A percentile compares a stretch with the other conserved stretches of the same genome.
Evolutionary conservation across 352 stramenopile genomes (phyloP).

Genomic region (Pythium aphanidermatum): DNA sequence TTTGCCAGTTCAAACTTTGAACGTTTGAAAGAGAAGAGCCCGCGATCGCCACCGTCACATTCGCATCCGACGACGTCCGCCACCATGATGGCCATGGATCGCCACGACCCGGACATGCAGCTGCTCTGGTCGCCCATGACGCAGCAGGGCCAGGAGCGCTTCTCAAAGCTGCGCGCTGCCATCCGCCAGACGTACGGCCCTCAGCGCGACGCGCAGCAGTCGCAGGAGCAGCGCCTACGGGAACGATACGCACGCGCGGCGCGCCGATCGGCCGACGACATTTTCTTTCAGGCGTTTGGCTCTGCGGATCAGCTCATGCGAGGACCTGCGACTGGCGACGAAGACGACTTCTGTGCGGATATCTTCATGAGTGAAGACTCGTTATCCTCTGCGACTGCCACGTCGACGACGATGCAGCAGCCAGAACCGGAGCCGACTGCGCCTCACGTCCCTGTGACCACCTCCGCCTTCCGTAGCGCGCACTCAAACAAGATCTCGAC

Average conservation of each 20-base stretch:
- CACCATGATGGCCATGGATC: constrained; percentile 9
- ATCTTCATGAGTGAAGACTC: constrained; percentile 6
- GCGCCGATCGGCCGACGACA: constrained; percentile 36
- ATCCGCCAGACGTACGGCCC: constrained; percentile 8
- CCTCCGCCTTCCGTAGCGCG: too few species aligned
- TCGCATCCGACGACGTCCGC: not conserved
- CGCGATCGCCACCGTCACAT: not conserved
- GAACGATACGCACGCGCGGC: constrained; percentile 46
- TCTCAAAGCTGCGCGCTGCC: constrained; percentile 9
- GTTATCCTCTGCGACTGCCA: not conserved
- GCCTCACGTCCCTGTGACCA: too few species aligned
- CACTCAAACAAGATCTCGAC: too few species aligned
- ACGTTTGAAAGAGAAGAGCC: constrained; percentile 20
- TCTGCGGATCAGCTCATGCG: constrained; percentile 36
- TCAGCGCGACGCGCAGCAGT: not conserved
- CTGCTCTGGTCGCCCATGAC: constrained; percentile 24
- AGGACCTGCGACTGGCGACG: constrained; percentile 13
- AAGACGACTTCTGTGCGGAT: constrained; percentile 12
- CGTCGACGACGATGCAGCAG: not conserved
- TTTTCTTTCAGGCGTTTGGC: constrained; percentile 68
- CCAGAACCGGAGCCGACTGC: constrained; percentile 7
- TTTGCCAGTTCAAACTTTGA: constrained; percentile 16
- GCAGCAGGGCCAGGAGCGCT: constrained; percentile 14
- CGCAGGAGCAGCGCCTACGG: constrained; percentile 21
- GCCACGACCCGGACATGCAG: constrained; percentile 15